These are phyloP conservation scores for Zea luxurians DNA, from an alignment of 176 grass and related monocot species.

Conservation along the genomic window DNA sequence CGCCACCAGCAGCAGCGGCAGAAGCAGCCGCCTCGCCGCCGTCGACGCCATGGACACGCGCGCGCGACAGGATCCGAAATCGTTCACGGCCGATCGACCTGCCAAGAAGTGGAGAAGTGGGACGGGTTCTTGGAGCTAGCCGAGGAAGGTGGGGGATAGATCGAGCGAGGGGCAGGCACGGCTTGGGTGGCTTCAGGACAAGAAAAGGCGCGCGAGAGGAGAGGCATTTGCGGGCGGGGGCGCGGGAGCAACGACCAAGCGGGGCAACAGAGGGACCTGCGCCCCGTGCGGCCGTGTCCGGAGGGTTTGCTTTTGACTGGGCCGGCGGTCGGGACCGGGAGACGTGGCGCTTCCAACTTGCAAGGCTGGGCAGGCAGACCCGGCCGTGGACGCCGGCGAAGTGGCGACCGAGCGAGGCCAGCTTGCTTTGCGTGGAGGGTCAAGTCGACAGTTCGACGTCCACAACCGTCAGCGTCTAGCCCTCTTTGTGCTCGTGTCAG, in stretches of 20 bases:
- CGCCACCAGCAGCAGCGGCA: not conserved
- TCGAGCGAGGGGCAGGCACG: not conserved
- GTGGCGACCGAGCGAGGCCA: no score
- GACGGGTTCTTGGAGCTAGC: not conserved
- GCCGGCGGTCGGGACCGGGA: not conserved
- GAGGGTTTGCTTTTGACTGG: conserved; percentile 7
- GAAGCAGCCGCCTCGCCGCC: not conserved
- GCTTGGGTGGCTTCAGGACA: conserved; percentile 25
- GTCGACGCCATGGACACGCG: not conserved
- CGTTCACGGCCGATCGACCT: not conserved
- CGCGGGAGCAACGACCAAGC: not conserved
- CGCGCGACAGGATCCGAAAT: not conserved
- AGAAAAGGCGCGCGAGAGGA: conserved; percentile 15
- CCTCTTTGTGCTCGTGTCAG: not conserved
- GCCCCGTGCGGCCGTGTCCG: not conserved
- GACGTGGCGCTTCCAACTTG: not conserved
- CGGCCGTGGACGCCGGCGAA: no score
- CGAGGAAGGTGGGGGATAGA: no score
- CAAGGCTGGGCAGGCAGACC: not conserved
- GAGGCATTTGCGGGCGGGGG: conserved; percentile 15
- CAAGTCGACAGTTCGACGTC: not conserved
- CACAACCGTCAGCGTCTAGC: not conserved
- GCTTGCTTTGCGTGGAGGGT: not conserved
- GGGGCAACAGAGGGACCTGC: not conserved
- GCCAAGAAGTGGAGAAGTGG: not conserved